Conservation (phyloP, 129 eudicot species). For the Ambrosia trifida region DNA sequence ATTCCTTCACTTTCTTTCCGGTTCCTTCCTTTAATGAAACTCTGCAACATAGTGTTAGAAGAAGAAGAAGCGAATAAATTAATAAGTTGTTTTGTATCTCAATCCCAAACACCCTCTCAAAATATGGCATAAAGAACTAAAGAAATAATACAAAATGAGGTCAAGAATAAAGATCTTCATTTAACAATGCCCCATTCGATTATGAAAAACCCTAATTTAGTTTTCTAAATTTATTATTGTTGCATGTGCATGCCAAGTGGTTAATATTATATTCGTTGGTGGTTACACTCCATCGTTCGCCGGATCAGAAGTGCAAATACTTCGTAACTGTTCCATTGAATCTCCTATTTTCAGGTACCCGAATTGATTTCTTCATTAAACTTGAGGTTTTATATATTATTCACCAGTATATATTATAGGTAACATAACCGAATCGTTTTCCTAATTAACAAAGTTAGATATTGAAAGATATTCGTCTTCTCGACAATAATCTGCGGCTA, state of each 20-base stretch:
- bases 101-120: too few species aligned
- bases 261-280: constrained; percentile 11
- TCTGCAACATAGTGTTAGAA: too few species aligned
- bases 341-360: constrained; percentile 15
- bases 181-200: too few species aligned
- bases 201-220: not conserved
- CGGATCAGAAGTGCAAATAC: constrained; percentile 7
- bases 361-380: not conserved
- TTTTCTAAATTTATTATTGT: not conserved
- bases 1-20: too few species aligned
- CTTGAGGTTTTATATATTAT: not conserved
- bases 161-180: too few species aligned
- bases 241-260: constrained; percentile 19
- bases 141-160: too few species aligned
- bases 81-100: too few species aligned
- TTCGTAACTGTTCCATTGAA: constrained; percentile 18
- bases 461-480: not conserved
- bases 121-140: too few species aligned
- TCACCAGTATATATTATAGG: not conserved
- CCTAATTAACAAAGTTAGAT: not conserved
- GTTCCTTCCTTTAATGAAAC: too few species aligned
- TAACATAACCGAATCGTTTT: not conserved
- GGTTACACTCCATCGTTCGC: constrained; percentile 6
- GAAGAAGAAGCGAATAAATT: too few species aligned
- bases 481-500: not conserved